Base-by-base conservation (phyloP, 2,329 filamentous ascomycete genomes). In the Fusarium palustre region DNA sequence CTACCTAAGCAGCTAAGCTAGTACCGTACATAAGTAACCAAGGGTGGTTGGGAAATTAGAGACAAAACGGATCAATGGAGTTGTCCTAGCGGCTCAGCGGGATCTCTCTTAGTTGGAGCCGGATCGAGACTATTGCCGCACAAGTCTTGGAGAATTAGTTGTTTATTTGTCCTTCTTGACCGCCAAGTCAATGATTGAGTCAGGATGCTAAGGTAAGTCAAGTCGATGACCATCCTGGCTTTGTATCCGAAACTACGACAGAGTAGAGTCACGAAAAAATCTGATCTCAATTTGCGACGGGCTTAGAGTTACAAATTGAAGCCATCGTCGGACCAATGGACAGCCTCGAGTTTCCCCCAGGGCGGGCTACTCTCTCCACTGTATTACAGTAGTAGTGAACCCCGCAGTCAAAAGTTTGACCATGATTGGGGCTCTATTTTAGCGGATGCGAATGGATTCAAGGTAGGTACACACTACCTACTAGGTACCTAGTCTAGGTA, bases 281-380 rank as follows among this genome's bases (percentile, higher is more conserved):
- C 41, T 24, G 24, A 47, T 47, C 25, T 47, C 13, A 36, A 42
- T 39, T 52, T 43, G 38, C 53, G 34, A 47, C 42, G 25, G 54
- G 39, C 45, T 64, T 24, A 39, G 36, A 53, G 46, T 63, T 71
- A 69, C 66, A 67, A 67, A 56, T 62, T 30, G 64, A 55, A 66
- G 64, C 55, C 55, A 55, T 60, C 54, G 66, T 70, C 70, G 69
- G 70, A 36, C 72, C 72, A 74, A 74, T 74, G 66, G 72, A 71
- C 72, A 45, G 33, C 56, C 52, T 48, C 20, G 34, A 58, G 57
- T 56, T 60, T 71, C 58, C 72, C 68, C 72, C 68, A 57, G 66
- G 57, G 53, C 61, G 65, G 58, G 47, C 48, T 66, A 39, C 59
- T 49, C 50, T 24, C 52, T 55, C 59, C 48, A 50, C 48, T 25